Evolutionary conservation across 139 green algal genomes (phyloP).

Genomic region (Ostreobium quekettii): DNA sequence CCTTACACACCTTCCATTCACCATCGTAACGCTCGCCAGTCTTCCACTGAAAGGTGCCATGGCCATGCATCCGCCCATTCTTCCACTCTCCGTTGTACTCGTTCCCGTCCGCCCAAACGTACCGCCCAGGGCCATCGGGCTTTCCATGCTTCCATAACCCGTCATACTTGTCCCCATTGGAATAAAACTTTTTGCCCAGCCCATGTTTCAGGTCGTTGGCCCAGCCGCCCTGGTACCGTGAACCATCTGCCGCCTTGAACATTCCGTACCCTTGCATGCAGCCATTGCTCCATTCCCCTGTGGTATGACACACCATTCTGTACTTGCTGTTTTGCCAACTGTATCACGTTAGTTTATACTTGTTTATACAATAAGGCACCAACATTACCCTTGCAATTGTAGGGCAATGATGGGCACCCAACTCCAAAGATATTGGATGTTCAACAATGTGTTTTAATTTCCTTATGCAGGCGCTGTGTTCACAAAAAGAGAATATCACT

Average conservation of each 20-base stretch:
- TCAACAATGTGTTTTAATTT: background rate
- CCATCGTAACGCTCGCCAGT: conserved; percentile 79
- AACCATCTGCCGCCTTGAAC: conserved; percentile 53
- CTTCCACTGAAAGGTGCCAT: conserved; percentile 83
- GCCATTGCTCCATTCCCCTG: conserved; percentile 63
- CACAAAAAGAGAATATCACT: background rate
- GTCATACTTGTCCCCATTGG: conserved; percentile 69
- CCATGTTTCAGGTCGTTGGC: conserved; percentile 59
- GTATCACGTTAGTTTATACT: background rate
- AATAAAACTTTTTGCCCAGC: conserved; percentile 65
- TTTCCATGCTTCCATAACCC: conserved; percentile 54
- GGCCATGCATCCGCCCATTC: conserved; percentile 66
- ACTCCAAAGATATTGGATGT: background rate
- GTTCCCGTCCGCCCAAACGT: conserved; percentile 60
- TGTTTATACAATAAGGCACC: background rate
- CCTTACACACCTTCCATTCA: conserved; percentile 66
- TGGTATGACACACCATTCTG: too few species aligned
- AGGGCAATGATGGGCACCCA: background rate
- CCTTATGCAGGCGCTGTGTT: background rate
- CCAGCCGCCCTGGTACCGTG: conserved; percentile 65
- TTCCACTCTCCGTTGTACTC: conserved; percentile 85
- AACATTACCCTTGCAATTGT: background rate
- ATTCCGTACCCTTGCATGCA: conserved; percentile 72
- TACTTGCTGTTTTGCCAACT: too few species aligned
- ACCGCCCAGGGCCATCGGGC: conserved; percentile 64